Evolutionary conservation across 2,329 filamentous ascomycete genomes (phyloP), one percentile per base, ranked within the genome.

Genomic region (Penicillium sp.): DNA sequence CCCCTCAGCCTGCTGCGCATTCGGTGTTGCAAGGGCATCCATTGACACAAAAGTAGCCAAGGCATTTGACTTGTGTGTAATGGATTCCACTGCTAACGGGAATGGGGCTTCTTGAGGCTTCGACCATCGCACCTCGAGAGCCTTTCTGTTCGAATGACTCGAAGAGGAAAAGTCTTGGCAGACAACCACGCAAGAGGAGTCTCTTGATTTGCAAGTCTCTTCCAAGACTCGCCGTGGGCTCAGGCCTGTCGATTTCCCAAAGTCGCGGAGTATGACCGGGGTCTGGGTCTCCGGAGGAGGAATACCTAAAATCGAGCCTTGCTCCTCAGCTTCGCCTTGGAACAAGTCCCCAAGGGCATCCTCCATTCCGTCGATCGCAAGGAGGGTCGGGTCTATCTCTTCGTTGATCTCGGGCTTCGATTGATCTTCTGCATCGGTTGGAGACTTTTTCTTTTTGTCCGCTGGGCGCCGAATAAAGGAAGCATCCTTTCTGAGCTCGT

Each of bases 171-270:
- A 77, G 40, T 89, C 74, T 54, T 81, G 85, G 70, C 88, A 94
- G 3, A 75, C 77, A 24, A 96, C 74, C 63, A 82, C 88, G 31
- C 82, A 89, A 4, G 48, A 52, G 37, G 58, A 57, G 62, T 67
- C 89, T 88, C 88, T 88, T 60, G 91, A 85, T 65, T 89, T 87
- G 71, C 92, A 95, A n/a, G 90, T 85, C 72, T 97, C 92, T 71
- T 97, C 92, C 13, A 97, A 76, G 29, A 90, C 81, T 61, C 89
- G 83, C 59, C 85, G 84, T 16, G 93, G 92, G 64, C 79, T 89
- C 31, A 96, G 75, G 8, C 93, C 92, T 14, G 84, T 83, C 79
- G 86, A 87, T 71, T 90, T 91, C 1, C 90, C 92, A 79, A 97
- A 97, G 66, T 97, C 89, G 42, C 89, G 82, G 47, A 96, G 82